Conservation (phyloP, 2,329 filamentous ascomycete genomes). For the Gaeumannomyces sp. region DNA sequence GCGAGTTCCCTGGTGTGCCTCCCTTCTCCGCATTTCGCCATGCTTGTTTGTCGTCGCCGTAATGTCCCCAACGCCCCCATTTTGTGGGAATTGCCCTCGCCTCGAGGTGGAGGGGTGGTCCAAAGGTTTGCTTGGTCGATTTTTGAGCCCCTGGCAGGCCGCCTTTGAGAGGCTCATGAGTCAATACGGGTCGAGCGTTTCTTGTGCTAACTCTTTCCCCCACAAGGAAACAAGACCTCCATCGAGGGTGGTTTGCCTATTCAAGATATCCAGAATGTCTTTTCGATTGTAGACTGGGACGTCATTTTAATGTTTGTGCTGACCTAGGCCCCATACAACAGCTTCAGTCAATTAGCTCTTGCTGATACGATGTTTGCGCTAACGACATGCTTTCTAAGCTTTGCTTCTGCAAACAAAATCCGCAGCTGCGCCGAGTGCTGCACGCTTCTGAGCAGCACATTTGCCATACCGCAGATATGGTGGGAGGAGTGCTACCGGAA, state of each 20-base stretch:
- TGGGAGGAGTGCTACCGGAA: slow-evolving; percentile 28
- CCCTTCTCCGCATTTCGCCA: background rate
- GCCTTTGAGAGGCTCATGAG: background rate
- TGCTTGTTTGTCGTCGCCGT: background rate
- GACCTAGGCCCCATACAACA: background rate
- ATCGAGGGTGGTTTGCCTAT: background rate
- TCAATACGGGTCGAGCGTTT: background rate
- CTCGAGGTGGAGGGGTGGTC: background rate
- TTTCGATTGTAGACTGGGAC: background rate
- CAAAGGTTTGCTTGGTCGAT: background rate
- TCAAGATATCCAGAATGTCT: background rate
- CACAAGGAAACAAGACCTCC: background rate
- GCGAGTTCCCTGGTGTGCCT: too few relatives aligned
- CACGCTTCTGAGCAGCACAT: slow-evolving; percentile 17
- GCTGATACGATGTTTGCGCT: background rate
- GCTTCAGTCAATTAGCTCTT: background rate
- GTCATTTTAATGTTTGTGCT: background rate
- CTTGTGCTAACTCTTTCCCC: background rate
- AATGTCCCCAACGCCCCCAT: background rate
- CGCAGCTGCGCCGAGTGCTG: background rate
- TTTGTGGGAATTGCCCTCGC: background rate
- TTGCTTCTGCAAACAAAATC: background rate
- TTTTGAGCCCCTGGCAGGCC: background rate
- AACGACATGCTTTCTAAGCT: background rate
- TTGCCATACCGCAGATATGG: slow-evolving; percentile 27